Percentiles rank a stretch among this genome's conserved stretches.
Conservation (phyloP, 306 rosid genomes). For the Quillaja saponaria region DNA sequence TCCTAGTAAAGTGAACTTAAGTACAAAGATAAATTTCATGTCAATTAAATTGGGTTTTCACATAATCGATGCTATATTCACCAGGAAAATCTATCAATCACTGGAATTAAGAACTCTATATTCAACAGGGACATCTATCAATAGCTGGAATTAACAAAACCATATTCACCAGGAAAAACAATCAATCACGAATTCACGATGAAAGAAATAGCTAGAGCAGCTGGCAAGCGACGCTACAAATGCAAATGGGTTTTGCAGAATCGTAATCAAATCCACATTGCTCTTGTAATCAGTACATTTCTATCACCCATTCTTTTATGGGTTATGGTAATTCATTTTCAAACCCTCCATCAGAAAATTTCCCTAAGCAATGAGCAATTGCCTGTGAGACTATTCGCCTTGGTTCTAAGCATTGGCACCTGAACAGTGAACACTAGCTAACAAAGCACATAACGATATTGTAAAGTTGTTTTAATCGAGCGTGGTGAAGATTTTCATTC, state of each 20-base stretch:
- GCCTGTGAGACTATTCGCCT: conserved; percentile 21
- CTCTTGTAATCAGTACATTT: conserved; percentile 41
- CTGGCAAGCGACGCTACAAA: conserved; percentile 52
- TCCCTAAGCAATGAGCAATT: conserved; percentile 38
- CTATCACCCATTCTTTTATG: conserved; percentile 28
- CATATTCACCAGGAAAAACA: not conserved
- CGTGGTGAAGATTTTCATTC: too few species aligned
- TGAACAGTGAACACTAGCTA: too few species aligned
- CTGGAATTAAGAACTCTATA: not conserved
- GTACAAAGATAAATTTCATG: too few species aligned
- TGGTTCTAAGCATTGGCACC: conserved; percentile 40
- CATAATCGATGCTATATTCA: not conserved
- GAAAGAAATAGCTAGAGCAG: conserved; percentile 31
- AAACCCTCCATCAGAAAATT: conserved; percentile 63
- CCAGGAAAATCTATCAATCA: not conserved
- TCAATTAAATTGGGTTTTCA: not conserved
- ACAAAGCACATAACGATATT: conserved; percentile 19
- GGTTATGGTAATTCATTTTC: conserved; percentile 41
- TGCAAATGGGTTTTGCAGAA: conserved; percentile 41
- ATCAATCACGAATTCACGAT: conserved; percentile 8
- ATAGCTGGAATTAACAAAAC: conserved; percentile 5
- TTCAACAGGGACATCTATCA: not conserved
- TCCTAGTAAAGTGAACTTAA: too few species aligned
- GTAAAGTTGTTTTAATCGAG: too few species aligned
- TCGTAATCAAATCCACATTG: conserved; percentile 52